Conservation (phyloP, 2,329 filamentous ascomycete genomes). For the Fusarium denticulatum region DNA sequence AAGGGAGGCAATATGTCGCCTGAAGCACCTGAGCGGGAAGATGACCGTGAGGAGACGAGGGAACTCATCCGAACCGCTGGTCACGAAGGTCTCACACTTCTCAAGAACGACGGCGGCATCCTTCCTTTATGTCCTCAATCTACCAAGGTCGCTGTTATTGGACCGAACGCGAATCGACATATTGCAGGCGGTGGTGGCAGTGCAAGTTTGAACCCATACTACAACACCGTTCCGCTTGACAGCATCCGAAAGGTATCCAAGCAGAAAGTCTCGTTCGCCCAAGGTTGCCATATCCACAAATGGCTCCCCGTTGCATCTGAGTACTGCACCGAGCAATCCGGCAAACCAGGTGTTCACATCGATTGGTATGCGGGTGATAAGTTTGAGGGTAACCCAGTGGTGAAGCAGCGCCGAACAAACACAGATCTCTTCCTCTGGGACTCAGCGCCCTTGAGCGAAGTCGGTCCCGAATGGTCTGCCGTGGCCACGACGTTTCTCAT, state of each 20-base stretch:
- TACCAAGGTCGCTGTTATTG: conserved; percentile 71
- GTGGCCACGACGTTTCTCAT: conserved; percentile 69
- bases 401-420: conserved; percentile 68
- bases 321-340: conserved; percentile 50
- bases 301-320: conserved; percentile 43
- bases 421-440: conserved; percentile 78
- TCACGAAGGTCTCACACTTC: conserved; percentile 68
- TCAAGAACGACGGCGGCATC: conserved; percentile 70
- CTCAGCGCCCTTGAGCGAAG: conserved; percentile 68
- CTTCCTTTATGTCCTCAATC: conserved; percentile 66
- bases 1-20: conserved; percentile 67
- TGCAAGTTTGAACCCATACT: conserved; percentile 75
- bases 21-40: conserved; percentile 66
- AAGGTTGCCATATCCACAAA: conserved; percentile 43
- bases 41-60: conserved; percentile 67
- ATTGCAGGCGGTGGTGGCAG: conserved; percentile 76
- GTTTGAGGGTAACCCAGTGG: conserved; percentile 66
- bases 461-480: conserved; percentile 72
- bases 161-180: conserved; percentile 72
- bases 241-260: conserved; percentile 66
- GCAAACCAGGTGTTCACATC: conserved; percentile 69
- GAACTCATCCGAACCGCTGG: conserved; percentile 69
- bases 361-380: conserved; percentile 73
- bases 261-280: conserved; percentile 66
- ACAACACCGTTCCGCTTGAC: conserved; percentile 69